Conservation (phyloP, 495 filamentous ascomycete genomes). For the Neurospora pannonica region DNA sequence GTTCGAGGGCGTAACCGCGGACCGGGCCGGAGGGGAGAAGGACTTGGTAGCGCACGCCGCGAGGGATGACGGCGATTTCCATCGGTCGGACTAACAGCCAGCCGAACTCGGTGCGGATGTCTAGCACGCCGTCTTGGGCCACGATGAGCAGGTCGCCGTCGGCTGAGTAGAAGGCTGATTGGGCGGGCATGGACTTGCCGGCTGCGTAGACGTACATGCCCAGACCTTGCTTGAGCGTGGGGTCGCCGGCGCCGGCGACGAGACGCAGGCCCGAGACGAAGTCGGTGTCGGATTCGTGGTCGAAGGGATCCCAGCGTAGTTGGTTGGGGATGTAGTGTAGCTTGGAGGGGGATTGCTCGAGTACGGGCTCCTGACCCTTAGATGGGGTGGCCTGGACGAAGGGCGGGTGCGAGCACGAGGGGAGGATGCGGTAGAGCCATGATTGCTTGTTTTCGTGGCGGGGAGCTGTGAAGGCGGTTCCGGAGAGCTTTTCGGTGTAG, state of each 20-base stretch:
- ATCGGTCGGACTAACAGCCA: conserved; percentile 74
- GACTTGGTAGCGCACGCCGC: conserved; percentile 73
- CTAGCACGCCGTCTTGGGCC: conserved; percentile 70
- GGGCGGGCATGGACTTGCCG: conserved; percentile 66
- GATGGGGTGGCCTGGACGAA: conserved; percentile 43
- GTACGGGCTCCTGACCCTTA: conserved; percentile 2
- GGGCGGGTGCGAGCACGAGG: conserved; percentile 69
- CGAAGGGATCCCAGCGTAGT: conserved; percentile 86
- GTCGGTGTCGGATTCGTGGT: conserved; percentile 53
- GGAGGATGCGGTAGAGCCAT: conserved; percentile 91
- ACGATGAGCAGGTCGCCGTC: conserved; percentile 88
- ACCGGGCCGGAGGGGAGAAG: conserved; percentile 52
- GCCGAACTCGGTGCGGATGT: conserved; percentile 81
- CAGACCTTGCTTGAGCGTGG: conserved; percentile 68
- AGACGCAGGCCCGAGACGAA: conserved; percentile 72
- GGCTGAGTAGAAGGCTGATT: conserved; percentile 77
- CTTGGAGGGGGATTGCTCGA: conserved; percentile 13
- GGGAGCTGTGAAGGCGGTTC: conserved; percentile 87
- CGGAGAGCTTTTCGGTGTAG: conserved; percentile 89
- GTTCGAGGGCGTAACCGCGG: conserved; percentile 77
- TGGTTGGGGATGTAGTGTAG: conserved; percentile 77
- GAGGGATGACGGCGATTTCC: conserved; percentile 82
- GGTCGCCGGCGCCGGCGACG: conserved; percentile 75
- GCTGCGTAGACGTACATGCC: conserved; percentile 79
- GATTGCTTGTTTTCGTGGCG: conserved; percentile 82